These are phyloP conservation scores for Pseudopyricularia javanii DNA, from an alignment of 2,329 filamentous ascomycete genomes.

Conservation along the genomic window DNA sequence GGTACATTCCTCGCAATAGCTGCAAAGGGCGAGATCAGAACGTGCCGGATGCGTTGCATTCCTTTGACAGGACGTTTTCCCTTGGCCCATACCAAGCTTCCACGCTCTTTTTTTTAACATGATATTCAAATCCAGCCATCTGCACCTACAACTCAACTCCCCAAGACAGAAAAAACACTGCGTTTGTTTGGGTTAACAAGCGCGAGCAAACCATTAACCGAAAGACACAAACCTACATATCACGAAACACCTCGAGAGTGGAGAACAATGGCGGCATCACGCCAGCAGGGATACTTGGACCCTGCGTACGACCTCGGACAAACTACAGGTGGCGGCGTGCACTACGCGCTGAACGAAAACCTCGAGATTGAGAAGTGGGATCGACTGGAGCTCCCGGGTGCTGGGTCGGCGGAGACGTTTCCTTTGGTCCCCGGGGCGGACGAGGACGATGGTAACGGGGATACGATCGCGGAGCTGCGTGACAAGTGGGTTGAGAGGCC, in stretches of 20 bases:
- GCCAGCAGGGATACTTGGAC: no score
- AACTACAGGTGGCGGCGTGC: not conserved
- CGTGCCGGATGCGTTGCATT: not conserved
- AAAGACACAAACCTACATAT: no score
- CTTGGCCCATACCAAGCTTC: not conserved
- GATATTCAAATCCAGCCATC: no score
- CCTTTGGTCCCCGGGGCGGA: no score
- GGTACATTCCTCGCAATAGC: not conserved
- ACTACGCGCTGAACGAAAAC: conserved; percentile 1
- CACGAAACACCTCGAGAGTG: no score
- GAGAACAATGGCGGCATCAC: no score
- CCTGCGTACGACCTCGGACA: no score
- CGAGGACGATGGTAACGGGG: not conserved
- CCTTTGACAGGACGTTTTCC: not conserved
- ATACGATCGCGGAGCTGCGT: not conserved
- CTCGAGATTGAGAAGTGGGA: not conserved
- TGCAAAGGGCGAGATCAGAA: no score
- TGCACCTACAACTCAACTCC: no score
- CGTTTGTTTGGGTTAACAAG: no score
- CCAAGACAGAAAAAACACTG: no score
- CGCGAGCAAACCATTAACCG: no score
- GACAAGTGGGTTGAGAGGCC: not conserved
- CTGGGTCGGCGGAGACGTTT: not conserved
- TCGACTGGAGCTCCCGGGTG: not conserved
- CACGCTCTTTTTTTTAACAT: not conserved